Conservation (phyloP, 2,329 filamentous ascomycete species). For the Parafenestella ontariensis region DNA sequence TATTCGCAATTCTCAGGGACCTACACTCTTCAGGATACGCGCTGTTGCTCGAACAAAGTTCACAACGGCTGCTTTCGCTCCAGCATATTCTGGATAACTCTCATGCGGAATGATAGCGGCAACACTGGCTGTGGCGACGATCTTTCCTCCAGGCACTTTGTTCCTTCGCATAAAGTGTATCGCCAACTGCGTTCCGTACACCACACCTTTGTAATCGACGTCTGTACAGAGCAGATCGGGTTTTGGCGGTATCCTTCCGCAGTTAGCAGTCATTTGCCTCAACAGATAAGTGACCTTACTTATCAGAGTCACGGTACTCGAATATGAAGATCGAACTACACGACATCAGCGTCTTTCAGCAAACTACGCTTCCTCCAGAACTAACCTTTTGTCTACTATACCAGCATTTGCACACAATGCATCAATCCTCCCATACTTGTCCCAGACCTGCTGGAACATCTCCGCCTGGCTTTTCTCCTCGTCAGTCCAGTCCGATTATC, state of each 20-base stretch:
- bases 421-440: conserved; percentile 57
- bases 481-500: background rate
- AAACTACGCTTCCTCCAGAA: background rate
- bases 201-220: conserved; percentile 60
- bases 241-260: conserved; percentile 51
- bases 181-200: conserved; percentile 59
- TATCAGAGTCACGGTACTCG: conserved; percentile 37
- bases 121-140: conserved; percentile 55
- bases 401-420: conserved; percentile 61
- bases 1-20: background rate
- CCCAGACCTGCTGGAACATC: conserved; percentile 55
- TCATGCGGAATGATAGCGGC: conserved; percentile 55
- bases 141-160: conserved; percentile 51
- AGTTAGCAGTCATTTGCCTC: conserved; percentile 1
- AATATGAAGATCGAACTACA: conserved; percentile 56
- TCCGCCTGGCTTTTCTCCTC: conserved; percentile 51
- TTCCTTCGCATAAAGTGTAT: conserved; percentile 64
- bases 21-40: conserved; percentile 29
- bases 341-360: background rate
- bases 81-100: conserved; percentile 58
- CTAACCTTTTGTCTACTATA: conserved; percentile 52
- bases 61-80: conserved; percentile 57
- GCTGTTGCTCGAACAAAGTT: conserved; percentile 34
- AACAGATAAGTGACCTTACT: conserved; percentile 13
- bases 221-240: conserved; percentile 58